Base-by-base conservation (phyloP, 495 filamentous ascomycete species). In the Rostrohypoxylon terebratum region DNA sequence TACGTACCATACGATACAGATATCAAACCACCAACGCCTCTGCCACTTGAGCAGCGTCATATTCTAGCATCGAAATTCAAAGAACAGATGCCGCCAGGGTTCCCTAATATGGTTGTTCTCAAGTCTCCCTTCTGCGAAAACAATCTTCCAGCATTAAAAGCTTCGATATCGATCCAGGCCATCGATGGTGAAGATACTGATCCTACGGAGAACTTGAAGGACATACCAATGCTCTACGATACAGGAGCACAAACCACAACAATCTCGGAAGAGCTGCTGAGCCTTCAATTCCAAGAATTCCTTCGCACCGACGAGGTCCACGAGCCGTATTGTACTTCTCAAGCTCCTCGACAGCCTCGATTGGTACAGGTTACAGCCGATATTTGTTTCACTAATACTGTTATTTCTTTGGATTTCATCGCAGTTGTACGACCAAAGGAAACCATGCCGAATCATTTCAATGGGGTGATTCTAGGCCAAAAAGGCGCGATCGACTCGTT, bases 191-290 rank as follows among this genome's bases (percentile, higher is more conserved):
- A 62, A 62, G 59, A 62, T 48, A 50, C 14, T 62, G 44, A 62
- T 62, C 59, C 42, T 62, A 62, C 59, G 59, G 59, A 62, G 59
- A 50, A 50, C 59, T 48, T 62, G 44, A 50, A 34, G 9, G 59
- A 1, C 59, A 62, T 62, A 62, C 59, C 59, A 62, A 62, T 62
- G 44, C 59, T 62, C 44, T 62, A 62, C 42, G 36, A 62, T 62
- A 62, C 59, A 50, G 58, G 57, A 48, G 58, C 58, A 31, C 58
- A 47, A 61, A 40, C 58, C 58, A 61, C 58, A 61, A 48, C 16
- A 48, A 61, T 48, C 58, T 61, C 44, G 13, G 44, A 47, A 47
- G 44, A 47, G 44, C 44, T n/a, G n/a, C n/a, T n/a, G n/a, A n/a
- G n/a, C n/a, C n/a, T n/a, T 47, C 44, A 47, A 47, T 47, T 47